phyloP scores from a whole-genome alignment of 768 basidiomycete species.

The Trametes cubensis region DNA sequence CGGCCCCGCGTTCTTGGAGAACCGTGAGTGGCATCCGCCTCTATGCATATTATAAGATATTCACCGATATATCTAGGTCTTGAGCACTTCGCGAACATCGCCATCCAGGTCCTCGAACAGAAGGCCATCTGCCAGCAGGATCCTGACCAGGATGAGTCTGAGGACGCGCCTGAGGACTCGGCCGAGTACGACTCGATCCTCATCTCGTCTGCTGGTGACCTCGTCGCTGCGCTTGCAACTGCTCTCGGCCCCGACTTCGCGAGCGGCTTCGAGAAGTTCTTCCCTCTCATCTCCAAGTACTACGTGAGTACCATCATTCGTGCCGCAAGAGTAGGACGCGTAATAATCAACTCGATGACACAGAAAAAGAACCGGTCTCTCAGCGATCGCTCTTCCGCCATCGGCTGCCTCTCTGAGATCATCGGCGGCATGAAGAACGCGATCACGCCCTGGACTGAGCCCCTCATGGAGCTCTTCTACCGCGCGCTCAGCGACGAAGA shows the following conservation, averaged over 20 bases:
- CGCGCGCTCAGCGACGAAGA: slow-evolving; percentile 81
- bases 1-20: slow-evolving; percentile 84
- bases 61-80: slow-evolving; percentile 49
- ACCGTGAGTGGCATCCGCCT: slow-evolving; percentile 51
- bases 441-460: slow-evolving; percentile 82
- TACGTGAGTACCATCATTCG: slow-evolving; percentile 59
- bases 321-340: not conserved
- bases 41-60: slow-evolving; percentile 1
- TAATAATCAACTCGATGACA: not conserved
- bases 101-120: slow-evolving; percentile 85
- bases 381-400: slow-evolving; percentile 90
- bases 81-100: slow-evolving; percentile 78
- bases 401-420: slow-evolving; percentile 94
- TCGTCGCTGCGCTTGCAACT: slow-evolving; percentile 86
- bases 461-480: slow-evolving; percentile 83
- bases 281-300: slow-evolving; percentile 87
- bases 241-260: slow-evolving; percentile 86
- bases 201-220: slow-evolving; percentile 91
- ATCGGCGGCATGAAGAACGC: slow-evolving; percentile 88
- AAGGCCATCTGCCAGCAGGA: slow-evolving; percentile 97
- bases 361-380: slow-evolving; percentile 86
- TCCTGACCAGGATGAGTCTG: slow-evolving; percentile 87
- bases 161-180: slow-evolving; percentile 84
- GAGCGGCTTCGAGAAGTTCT: slow-evolving; percentile 82
- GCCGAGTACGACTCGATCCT: slow-evolving; percentile 97